Percentiles rank a stretch among this genome's conserved stretches.
phyloP scores from a whole-genome alignment of 208 protist species.

The Herpetomonas samuelpessoai region DNA sequence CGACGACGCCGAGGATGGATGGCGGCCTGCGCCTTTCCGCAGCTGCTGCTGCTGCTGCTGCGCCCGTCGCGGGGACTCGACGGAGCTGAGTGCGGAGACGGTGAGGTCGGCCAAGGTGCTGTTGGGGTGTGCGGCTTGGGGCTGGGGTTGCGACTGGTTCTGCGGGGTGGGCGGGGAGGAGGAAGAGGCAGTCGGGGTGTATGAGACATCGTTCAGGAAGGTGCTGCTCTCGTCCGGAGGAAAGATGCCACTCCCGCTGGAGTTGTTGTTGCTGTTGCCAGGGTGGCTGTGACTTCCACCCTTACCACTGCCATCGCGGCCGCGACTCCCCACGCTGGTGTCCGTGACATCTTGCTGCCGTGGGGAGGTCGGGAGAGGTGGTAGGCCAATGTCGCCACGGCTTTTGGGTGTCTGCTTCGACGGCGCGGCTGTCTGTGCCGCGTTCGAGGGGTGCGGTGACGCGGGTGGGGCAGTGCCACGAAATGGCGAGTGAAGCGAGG shows the following conservation, averaged over 20 bases:
- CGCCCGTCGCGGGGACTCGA: background rate
- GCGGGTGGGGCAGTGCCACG: background rate
- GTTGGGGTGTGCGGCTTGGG: background rate
- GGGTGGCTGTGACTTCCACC: too few relatives aligned
- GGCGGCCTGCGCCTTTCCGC: too few relatives aligned
- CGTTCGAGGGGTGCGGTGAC: background rate
- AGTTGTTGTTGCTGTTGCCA: too few relatives aligned
- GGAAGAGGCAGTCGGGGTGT: background rate
- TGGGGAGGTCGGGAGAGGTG: background rate
- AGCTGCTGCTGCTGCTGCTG: background rate
- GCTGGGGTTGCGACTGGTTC: background rate
- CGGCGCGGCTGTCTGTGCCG: too few relatives aligned
- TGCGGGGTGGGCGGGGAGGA: background rate
- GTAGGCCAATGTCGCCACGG: background rate
- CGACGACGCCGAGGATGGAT: too few relatives aligned
- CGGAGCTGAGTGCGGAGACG: constrained; percentile 1
- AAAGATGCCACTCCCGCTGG: background rate
- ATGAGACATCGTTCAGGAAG: background rate
- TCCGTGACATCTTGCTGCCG: background rate
- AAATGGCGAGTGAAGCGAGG: background rate
- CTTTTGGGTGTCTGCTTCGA: background rate
- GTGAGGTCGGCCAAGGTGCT: background rate
- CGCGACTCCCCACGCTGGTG: background rate
- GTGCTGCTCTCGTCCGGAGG: constrained; percentile 7
- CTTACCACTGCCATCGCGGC: too few relatives aligned